Percentiles rank a stretch among this genome's conserved stretches.
Conservation (phyloP, 2,329 filamentous ascomycete genomes). For the Ascochyta pisi region DNA sequence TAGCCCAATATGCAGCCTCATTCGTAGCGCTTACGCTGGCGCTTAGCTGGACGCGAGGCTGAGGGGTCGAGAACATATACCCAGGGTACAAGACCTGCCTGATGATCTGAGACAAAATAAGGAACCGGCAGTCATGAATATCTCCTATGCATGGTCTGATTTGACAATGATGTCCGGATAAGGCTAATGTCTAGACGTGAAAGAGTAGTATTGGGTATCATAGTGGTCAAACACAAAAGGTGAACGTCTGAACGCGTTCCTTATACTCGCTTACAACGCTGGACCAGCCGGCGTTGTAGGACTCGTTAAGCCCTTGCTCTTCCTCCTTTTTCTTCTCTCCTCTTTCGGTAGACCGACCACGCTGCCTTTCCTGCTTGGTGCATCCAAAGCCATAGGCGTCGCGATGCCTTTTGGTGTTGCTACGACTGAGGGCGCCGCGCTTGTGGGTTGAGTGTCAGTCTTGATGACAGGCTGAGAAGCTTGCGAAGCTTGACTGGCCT, state of each 20-base stretch:
- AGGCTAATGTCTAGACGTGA: no score
- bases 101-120: no score
- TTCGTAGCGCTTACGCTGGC: no score
- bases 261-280: constrained; percentile 12
- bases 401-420: constrained; percentile 38
- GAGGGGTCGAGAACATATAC: no score
- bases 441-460: constrained; percentile 30
- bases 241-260: background rate
- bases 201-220: background rate
- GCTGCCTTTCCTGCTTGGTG: constrained; percentile 34
- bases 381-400: constrained; percentile 25
- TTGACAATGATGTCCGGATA: no score
- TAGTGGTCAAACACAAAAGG: background rate
- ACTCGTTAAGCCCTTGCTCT: constrained; percentile 47
- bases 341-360: constrained; percentile 34
- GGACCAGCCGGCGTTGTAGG: constrained; percentile 38
- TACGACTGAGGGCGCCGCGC: constrained; percentile 36
- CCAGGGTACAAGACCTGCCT: no score
- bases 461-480: constrained; percentile 24
- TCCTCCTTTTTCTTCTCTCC: constrained; percentile 46
- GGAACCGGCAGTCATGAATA: no score
- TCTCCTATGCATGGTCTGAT: no score
- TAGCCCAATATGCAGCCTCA: no score
- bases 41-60: no score
- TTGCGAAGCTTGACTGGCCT: constrained; percentile 24